These are phyloP conservation scores for Verbena officinalis DNA, from an alignment of 257 asterid genomes.

Conservation along the genomic window DNA sequence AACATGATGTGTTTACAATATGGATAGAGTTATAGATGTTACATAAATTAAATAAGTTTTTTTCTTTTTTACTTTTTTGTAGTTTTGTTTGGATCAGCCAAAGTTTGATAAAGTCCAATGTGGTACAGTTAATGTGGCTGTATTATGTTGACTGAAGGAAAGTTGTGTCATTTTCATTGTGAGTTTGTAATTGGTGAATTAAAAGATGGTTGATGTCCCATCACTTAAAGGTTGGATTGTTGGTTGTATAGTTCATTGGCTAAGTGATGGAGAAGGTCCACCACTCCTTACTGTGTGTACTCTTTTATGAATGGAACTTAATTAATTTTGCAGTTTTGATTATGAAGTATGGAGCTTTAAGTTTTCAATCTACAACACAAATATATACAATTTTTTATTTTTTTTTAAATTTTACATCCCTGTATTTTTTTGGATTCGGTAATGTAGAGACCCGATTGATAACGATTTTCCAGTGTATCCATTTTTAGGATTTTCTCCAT, in stretches of 20 bases:
- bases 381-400: neutral
- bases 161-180: slow-evolving; percentile 22
- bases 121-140: slow-evolving; percentile 34
- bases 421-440: neutral
- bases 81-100: too few relatives aligned
- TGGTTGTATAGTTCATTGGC: neutral
- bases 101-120: slow-evolving; percentile 25
- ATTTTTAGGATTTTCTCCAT: neutral
- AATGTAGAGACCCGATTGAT: too few relatives aligned
- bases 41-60: slow-evolving; percentile 38
- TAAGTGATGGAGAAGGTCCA: slow-evolving; percentile 14
- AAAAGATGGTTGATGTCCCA: slow-evolving; percentile 31
- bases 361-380: too few relatives aligned
- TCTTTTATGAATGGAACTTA: slow-evolving; percentile 21
- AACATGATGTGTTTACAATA: slow-evolving; percentile 38
- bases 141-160: slow-evolving; percentile 49
- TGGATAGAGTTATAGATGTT: slow-evolving; percentile 42
- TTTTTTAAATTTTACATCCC: neutral
- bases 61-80: slow-evolving; percentile 17
- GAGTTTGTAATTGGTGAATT: slow-evolving; percentile 27
- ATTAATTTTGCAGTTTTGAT: neutral
- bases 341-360: too few relatives aligned
- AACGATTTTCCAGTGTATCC: too few relatives aligned
- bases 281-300: slow-evolving; percentile 26
- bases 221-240: slow-evolving; percentile 26